These are phyloP conservation scores for Kwoniella newhampshirensis DNA, from an alignment of 768 basidiomycete genomes.

Conservation along the genomic window DNA sequence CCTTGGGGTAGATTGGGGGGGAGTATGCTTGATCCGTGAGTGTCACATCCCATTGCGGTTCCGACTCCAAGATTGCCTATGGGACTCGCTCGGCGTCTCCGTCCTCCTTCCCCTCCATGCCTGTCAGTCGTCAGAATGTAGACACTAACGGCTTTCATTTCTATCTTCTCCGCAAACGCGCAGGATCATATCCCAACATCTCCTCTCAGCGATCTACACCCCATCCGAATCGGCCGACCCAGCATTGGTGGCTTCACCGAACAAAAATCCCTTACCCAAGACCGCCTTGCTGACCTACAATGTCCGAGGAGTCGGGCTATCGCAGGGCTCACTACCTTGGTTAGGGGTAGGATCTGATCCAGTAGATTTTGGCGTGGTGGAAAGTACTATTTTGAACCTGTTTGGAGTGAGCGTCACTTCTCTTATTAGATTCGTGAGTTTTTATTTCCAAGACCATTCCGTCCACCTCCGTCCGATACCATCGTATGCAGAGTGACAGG, in stretches of 20 bases:
- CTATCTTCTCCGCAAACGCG: not conserved
- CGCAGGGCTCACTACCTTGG: constrained; percentile 23
- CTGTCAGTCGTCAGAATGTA: not conserved
- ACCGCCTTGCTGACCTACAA: constrained; percentile 40
- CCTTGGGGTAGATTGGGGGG: constrained; percentile 43
- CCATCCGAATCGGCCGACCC: constrained; percentile 13
- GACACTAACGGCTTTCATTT: not conserved
- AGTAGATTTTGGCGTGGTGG: constrained; percentile 34
- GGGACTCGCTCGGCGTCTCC: not conserved
- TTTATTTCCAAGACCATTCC: not conserved
- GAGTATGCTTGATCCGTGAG: constrained; percentile 42
- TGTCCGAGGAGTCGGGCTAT: constrained; percentile 33
- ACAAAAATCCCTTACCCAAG: not conserved
- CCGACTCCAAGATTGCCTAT: not conserved
- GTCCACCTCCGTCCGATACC: not conserved
- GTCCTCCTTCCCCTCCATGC: not conserved
- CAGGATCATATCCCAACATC: constrained; percentile 34
- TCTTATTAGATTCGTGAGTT: constrained; percentile 21
- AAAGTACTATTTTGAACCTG: constrained; percentile 14
- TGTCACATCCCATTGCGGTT: too few relatives aligned
- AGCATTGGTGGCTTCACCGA: constrained; percentile 3
- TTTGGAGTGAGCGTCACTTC: constrained; percentile 20
- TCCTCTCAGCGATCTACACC: constrained; percentile 21
- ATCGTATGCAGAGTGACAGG: not conserved
- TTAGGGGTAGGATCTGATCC: constrained; percentile 21